phyloP scores from a whole-genome alignment of 805 yeast genomes.

The Candida verbasci region DNA sequence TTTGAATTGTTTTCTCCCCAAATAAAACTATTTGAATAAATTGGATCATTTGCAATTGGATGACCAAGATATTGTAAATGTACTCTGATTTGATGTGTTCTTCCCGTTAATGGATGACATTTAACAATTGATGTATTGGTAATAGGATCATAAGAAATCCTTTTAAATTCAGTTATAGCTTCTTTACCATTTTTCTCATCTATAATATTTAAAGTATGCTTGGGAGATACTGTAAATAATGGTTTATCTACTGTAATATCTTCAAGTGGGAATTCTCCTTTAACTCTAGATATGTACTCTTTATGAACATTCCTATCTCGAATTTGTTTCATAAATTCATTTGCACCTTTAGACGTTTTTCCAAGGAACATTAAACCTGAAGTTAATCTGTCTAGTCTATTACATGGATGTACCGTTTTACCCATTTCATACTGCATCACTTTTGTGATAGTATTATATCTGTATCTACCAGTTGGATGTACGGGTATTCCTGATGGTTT shows the following conservation, averaged over 20 bases:
- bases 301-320: constrained; percentile 72
- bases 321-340: constrained; percentile 64
- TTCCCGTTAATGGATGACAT: constrained; percentile 85
- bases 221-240: constrained; percentile 66
- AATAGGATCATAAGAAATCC: constrained; percentile 57
- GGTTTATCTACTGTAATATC: constrained; percentile 62
- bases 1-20: constrained; percentile 71
- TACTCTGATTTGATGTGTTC: constrained; percentile 94
- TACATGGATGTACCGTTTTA: constrained; percentile 68
- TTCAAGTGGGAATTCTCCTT: constrained; percentile 71
- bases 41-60: constrained; percentile 55
- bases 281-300: constrained; percentile 82
- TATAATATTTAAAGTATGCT: constrained; percentile 58
- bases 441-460: constrained; percentile 73
- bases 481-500: constrained; percentile 95
- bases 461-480: constrained; percentile 87
- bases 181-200: constrained; percentile 54
- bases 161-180: constrained; percentile 67
- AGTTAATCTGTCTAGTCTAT: constrained; percentile 83
- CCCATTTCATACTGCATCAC: constrained; percentile 69
- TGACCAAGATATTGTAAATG: constrained; percentile 73
- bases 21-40: constrained; percentile 69
- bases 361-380: constrained; percentile 93
- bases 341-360: constrained; percentile 75
- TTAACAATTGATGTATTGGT: constrained; percentile 65